phyloP scores from a whole-genome alignment of 73 alveolate species.

The Paramecium bursaria region DNA sequence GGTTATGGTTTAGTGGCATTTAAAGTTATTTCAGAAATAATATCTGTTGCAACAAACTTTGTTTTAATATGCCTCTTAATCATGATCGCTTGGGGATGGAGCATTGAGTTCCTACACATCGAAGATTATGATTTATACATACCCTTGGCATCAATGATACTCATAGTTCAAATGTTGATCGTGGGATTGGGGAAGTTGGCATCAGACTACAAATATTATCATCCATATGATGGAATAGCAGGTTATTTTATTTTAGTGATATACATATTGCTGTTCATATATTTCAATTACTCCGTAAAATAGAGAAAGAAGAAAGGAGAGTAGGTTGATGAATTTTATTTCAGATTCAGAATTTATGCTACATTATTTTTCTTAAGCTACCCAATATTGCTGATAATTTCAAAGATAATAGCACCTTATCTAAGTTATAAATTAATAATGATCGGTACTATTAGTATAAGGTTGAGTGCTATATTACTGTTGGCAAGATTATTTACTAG shows the following conservation, averaged over 20 bases:
- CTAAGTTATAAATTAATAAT: conserved; percentile 14
- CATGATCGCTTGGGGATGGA: conserved; percentile 71
- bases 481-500: conserved; percentile 44
- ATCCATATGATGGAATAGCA: conserved; percentile 48
- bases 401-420: conserved; percentile 48
- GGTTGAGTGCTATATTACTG: not conserved
- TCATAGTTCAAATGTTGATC: conserved; percentile 1
- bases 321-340: conserved; percentile 4
- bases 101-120: conserved; percentile 47
- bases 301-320: conserved; percentile 54
- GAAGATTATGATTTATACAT: conserved; percentile 69
- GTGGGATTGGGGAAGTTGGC: conserved; percentile 56
- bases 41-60: conserved; percentile 46
- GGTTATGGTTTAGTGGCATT: conserved; percentile 61
- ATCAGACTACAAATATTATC: not conserved
- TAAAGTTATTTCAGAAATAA: conserved; percentile 15
- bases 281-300: conserved; percentile 8
- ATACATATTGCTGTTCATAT: not conserved
- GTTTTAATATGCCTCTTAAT: conserved; percentile 39
- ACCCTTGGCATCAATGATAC: conserved; percentile 50
- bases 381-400: not conserved
- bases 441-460: not conserved
- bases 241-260: conserved; percentile 11
- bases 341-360: conserved; percentile 35
- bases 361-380: conserved; percentile 22